Percentiles rank a stretch among this genome's conserved stretches.
Conservation (phyloP, 257 asterid species). For the Capsicum rhomboideum region DNA sequence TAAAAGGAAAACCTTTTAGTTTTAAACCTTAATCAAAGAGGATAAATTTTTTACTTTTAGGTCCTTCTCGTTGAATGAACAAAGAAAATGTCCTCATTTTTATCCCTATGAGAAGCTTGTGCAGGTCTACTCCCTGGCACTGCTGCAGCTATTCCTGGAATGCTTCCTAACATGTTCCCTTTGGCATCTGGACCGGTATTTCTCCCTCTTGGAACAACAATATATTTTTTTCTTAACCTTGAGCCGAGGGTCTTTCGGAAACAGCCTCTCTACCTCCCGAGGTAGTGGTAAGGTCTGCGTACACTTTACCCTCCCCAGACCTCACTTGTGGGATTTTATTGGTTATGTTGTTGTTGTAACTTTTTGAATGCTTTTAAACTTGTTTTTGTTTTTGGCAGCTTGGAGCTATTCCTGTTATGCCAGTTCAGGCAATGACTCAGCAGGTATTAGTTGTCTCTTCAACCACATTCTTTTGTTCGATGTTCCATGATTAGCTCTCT, state of each 20-base stretch:
- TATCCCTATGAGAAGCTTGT: constrained; percentile 14
- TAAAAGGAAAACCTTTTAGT: too few relatives aligned
- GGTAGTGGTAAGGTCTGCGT: too few relatives aligned
- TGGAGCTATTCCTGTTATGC: constrained; percentile 66
- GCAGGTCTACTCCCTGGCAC: constrained; percentile 81
- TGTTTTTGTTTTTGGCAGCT: constrained; percentile 38
- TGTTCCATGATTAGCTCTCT: not conserved
- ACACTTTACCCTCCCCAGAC: too few relatives aligned
- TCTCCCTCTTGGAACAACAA: not conserved
- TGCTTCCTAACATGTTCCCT: constrained; percentile 74
- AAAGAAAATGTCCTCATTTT: not conserved
- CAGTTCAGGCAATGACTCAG: constrained; percentile 97
- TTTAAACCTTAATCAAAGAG: too few relatives aligned
- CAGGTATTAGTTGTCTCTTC: constrained; percentile 45
- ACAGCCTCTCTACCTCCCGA: too few relatives aligned
- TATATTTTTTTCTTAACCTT: not conserved
- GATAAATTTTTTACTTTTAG: not conserved
- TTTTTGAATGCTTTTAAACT: constrained; percentile 1
- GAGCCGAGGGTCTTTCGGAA: too few relatives aligned
- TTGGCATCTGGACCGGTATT: constrained; percentile 74
- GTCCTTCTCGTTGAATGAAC: not conserved
- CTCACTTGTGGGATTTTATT: too few relatives aligned
- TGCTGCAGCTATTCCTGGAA: constrained; percentile 66
- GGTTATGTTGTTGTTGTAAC: too few relatives aligned
- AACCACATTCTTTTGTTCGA: not conserved